These are phyloP conservation scores for Eragrostis tef DNA, from an alignment of 202 grass and related monocot species.

Conservation along the genomic window DNA sequence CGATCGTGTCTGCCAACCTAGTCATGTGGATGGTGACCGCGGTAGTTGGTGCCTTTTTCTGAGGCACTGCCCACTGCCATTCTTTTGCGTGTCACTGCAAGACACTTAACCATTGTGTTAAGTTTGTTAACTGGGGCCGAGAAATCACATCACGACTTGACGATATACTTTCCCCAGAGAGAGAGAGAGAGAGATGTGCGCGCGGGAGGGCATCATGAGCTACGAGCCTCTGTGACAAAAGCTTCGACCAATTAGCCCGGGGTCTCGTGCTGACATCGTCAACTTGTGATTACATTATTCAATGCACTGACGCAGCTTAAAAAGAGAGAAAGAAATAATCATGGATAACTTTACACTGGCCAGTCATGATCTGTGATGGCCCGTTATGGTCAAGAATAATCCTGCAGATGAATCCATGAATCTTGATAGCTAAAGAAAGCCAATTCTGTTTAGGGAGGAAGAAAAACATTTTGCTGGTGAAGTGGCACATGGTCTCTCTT, in stretches of 20 bases:
- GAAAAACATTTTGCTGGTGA: background rate
- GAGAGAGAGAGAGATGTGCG: background rate
- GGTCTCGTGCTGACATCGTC: background rate
- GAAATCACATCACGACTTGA: constrained; percentile 4
- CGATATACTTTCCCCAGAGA: background rate
- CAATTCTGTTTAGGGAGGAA: background rate
- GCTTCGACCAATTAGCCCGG: background rate
- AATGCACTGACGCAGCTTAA: too few species aligned
- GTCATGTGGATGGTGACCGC: background rate
- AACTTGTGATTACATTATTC: background rate
- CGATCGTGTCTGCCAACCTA: background rate
- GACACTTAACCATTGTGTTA: background rate
- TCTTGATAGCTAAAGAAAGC: background rate
- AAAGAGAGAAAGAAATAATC: background rate
- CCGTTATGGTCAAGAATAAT: background rate
- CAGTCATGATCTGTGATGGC: background rate
- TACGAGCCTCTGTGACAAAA: background rate
- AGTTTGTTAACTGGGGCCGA: background rate
- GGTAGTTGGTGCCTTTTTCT: constrained; percentile 19
- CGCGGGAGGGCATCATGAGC: background rate
- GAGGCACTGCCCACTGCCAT: background rate
- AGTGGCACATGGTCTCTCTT: background rate
- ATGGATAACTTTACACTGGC: background rate
- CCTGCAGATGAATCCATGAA: too few species aligned
- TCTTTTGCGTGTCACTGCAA: background rate